phyloP scores from a whole-genome alignment of 768 basidiomycete species.

The Termitomyces titanicus region DNA sequence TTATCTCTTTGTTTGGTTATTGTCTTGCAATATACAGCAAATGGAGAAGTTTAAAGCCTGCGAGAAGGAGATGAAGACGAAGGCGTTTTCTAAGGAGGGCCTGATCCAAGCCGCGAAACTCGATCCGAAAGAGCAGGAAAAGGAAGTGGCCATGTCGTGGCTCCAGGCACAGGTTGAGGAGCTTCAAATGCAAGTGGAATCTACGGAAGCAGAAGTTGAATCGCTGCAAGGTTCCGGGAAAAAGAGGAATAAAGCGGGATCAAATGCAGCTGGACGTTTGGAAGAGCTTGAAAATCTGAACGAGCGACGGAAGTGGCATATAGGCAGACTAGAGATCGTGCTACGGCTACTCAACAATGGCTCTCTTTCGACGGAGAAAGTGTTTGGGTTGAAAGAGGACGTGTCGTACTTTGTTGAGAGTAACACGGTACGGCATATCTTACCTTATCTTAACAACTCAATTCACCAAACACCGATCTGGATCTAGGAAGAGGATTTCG shows the following conservation, averaged over 20 bases:
- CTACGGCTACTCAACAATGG: slow-evolving; percentile 93
- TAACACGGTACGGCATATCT: slow-evolving; percentile 71
- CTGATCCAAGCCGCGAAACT: slow-evolving; percentile 90
- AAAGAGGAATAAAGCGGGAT: slow-evolving; percentile 76
- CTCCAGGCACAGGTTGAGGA: slow-evolving; percentile 87
- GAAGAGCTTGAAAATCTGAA: slow-evolving; percentile 87
- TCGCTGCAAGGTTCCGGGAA: slow-evolving; percentile 74
- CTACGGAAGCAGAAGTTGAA: slow-evolving; percentile 94
- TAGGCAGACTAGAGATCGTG: slow-evolving; percentile 88
- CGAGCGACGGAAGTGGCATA: slow-evolving; percentile 95
- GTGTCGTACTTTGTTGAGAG: slow-evolving; percentile 95
- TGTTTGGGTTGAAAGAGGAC: slow-evolving; percentile 84
- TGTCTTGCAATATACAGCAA: slow-evolving; percentile 61
- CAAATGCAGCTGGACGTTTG: slow-evolving; percentile 62
- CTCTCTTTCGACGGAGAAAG: slow-evolving; percentile 77
- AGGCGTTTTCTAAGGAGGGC: slow-evolving; percentile 99
- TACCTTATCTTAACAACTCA: slow-evolving; percentile 1
- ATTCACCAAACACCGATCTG: slow-evolving; percentile 18
- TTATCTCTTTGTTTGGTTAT: slow-evolving; percentile 22
- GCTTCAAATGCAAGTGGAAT: slow-evolving; percentile 88
- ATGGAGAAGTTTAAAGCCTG: slow-evolving; percentile 99
- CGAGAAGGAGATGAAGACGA: slow-evolving; percentile 99
- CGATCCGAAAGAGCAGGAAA: slow-evolving; percentile 97
- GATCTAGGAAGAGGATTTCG: slow-evolving; percentile 90
- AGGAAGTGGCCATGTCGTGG: slow-evolving; percentile 86